phyloP scores from a whole-genome alignment of 169 alveolate genomes.

The Cryptosporidium xiaoi region DNA sequence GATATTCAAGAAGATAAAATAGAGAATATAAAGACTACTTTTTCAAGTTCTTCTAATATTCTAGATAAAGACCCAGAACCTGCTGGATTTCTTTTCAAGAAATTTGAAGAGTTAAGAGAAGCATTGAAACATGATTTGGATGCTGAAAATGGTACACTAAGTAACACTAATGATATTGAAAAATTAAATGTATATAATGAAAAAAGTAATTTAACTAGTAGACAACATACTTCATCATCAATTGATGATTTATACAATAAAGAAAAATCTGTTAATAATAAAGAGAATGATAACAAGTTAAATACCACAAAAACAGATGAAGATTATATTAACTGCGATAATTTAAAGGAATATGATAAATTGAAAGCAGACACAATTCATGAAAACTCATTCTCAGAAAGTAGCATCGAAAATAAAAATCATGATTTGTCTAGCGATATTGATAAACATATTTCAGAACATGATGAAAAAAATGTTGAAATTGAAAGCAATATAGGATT shows the following conservation, averaged over 20 bases:
- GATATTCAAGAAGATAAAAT: background rate
- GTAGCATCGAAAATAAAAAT: no score
- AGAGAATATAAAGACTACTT: slow-evolving; percentile 6
- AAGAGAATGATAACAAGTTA: background rate
- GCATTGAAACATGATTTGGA: slow-evolving; percentile 69
- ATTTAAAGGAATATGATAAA: background rate
- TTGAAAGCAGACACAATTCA: no score
- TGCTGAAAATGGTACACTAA: background rate
- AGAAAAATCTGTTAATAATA: background rate
- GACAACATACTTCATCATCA: no score
- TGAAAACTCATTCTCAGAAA: no score
- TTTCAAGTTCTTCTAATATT: background rate
- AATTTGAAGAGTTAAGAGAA: slow-evolving; percentile 67
- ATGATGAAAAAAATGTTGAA: no score
- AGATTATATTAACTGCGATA: background rate
- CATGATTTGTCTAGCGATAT: no score
- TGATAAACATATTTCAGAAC: no score
- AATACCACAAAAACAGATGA: background rate
- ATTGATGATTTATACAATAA: background rate
- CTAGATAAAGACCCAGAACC: slow-evolving; percentile 56
- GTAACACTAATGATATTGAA: background rate
- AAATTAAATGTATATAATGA: background rate
- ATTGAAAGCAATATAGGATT: no score
- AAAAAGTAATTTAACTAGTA: background rate
- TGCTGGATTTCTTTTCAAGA: slow-evolving; percentile 64